These are phyloP conservation scores for Zymoseptoria crescenta DNA, from an alignment of 2,329 filamentous ascomycete species.

Conservation along the genomic window DNA sequence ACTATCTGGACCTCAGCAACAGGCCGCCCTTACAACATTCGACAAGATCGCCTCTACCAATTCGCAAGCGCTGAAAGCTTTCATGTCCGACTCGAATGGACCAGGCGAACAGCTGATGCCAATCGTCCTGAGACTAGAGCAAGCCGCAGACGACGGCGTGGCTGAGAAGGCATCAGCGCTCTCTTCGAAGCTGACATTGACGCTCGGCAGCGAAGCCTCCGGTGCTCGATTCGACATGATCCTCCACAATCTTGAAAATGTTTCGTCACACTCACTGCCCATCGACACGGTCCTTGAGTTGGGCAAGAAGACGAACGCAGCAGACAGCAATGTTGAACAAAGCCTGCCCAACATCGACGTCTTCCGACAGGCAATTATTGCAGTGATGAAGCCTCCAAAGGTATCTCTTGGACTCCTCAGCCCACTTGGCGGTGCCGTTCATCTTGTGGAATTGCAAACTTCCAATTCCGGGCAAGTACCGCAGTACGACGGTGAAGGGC, in stretches of 20 bases:
- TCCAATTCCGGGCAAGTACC: slow-evolving; percentile 19
- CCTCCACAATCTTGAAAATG: slow-evolving; percentile 42
- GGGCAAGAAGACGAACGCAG: slow-evolving; percentile 37
- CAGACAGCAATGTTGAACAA: slow-evolving; percentile 11
- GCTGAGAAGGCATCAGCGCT: slow-evolving; percentile 36
- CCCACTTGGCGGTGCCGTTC: slow-evolving; percentile 60
- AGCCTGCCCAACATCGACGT: slow-evolving; percentile 33
- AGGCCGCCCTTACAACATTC: slow-evolving; percentile 21
- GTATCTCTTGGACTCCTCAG: slow-evolving; percentile 67
- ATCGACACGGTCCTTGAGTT: slow-evolving; percentile 51
- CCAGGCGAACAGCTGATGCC: slow-evolving; percentile 45
- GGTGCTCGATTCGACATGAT: slow-evolving; percentile 42
- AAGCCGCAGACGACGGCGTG: slow-evolving; percentile 46
- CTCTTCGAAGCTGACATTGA: slow-evolving; percentile 16
- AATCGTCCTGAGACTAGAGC: slow-evolving; percentile 45
- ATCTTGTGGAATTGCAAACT: slow-evolving; percentile 45
- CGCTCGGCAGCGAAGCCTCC: slow-evolving; percentile 12
- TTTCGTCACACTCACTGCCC: slow-evolving; percentile 37
- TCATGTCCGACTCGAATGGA: slow-evolving; percentile 36
- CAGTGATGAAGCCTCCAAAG: slow-evolving; percentile 49
- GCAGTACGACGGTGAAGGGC: slow-evolving; percentile 55
- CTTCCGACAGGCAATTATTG: slow-evolving; percentile 58
- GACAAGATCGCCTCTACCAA: slow-evolving; percentile 32
- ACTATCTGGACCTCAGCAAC: slow-evolving; percentile 19
- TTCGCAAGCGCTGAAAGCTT: slow-evolving; percentile 37